Percentiles rank a stretch among this genome's conserved stretches.
phyloP scores from a whole-genome alignment of 176 grass and related monocot genomes.

The Carex littledalei region DNA sequence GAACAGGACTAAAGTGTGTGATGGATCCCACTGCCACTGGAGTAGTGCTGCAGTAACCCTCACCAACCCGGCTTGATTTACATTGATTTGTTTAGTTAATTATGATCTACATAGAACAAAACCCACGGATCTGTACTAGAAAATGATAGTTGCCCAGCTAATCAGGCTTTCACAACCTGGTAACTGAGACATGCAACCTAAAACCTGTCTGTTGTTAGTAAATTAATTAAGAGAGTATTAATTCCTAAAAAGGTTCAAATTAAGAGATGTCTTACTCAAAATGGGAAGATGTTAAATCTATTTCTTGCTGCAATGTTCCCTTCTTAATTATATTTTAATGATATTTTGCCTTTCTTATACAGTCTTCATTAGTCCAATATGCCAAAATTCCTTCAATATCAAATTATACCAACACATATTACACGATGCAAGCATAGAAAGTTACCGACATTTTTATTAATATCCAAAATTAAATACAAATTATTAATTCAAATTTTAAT shows the following conservation, averaged over 20 bases:
- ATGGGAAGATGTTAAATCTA: background rate
- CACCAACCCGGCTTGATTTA: background rate
- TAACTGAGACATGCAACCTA: background rate
- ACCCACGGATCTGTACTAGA: background rate
- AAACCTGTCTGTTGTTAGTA: too few species aligned
- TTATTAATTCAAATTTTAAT: too few species aligned
- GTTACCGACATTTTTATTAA: background rate
- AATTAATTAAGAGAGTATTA: background rate
- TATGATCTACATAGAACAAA: background rate
- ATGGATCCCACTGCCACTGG: background rate
- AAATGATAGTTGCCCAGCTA: background rate
- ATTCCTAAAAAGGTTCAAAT: background rate
- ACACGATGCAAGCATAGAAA: background rate
- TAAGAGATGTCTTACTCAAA: too few species aligned
- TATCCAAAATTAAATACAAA: too few species aligned
- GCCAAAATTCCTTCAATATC: background rate
- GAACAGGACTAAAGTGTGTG: too few species aligned
- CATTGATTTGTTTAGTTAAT: background rate
- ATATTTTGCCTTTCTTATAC: background rate
- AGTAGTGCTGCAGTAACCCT: background rate
- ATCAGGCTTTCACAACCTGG: background rate
- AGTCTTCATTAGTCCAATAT: background rate
- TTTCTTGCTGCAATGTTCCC: background rate
- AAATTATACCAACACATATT: background rate
- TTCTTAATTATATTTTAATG: background rate